Conservation (phyloP, 2,329 filamentous ascomycete genomes). For the Fusarium scirpi region DNA sequence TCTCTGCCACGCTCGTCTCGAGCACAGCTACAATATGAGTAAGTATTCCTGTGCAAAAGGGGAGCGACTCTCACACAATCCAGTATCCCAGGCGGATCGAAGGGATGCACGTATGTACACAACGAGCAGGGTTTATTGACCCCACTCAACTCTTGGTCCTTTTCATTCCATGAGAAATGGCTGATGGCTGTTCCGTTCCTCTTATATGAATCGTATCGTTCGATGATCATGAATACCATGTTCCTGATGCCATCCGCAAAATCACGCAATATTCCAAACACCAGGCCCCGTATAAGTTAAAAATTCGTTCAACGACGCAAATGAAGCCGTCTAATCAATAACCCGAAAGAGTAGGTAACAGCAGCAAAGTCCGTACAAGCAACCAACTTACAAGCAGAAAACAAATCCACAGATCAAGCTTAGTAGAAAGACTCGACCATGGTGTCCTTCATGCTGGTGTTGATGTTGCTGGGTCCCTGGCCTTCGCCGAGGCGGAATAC, state of each 20-base stretch:
- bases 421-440: constrained; percentile 99
- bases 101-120: constrained; percentile 3
- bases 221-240: constrained; percentile 34
- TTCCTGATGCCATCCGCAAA: constrained; percentile 31
- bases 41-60: constrained; percentile 3
- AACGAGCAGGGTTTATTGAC: constrained; percentile 2
- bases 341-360: constrained; percentile 20
- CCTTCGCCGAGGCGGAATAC: constrained; percentile 96
- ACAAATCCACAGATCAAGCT: constrained; percentile 42
- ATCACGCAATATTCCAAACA: constrained; percentile 38
- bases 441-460: constrained; percentile 91
- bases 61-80: constrained; percentile 30
- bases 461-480: constrained; percentile 80
- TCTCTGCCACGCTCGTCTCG: constrained; percentile 8
- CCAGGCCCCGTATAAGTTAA: constrained; percentile 40
- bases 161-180: constrained; percentile 8
- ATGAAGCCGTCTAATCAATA: constrained; percentile 26
- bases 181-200: constrained; percentile 6
- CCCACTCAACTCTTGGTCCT: background rate
- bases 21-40: background rate
- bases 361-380: constrained; percentile 27
- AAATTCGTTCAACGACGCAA: constrained; percentile 14
- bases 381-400: constrained; percentile 18
- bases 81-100: constrained; percentile 12
- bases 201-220: constrained; percentile 23